Percentiles rank a stretch among this genome's conserved stretches.
These are phyloP conservation scores for Trichophyton mentagrophytes DNA, from an alignment of 2,329 filamentous ascomycete species.

Conservation along the genomic window DNA sequence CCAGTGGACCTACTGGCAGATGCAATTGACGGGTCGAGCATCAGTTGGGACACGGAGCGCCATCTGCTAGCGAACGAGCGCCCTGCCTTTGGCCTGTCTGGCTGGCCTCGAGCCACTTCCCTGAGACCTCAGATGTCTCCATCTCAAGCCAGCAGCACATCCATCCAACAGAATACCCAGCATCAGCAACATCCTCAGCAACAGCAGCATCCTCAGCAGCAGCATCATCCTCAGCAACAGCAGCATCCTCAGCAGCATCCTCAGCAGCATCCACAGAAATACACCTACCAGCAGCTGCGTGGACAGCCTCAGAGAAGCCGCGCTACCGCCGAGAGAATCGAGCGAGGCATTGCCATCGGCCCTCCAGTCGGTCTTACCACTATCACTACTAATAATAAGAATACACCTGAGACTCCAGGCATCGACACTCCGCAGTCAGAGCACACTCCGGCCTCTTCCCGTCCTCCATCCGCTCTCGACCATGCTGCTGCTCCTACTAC, in stretches of 20 bases:
- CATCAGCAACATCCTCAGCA: background rate
- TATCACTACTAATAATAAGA: background rate
- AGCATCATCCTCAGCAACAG: background rate
- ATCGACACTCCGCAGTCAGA: background rate
- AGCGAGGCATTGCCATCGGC: background rate
- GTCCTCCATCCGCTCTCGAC: background rate
- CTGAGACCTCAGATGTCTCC: background rate
- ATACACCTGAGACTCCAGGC: background rate
- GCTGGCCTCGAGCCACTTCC: too few relatives aligned
- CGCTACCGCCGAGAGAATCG: background rate
- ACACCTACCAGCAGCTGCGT: background rate
- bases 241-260: background rate
- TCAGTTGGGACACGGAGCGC: slow-evolving; percentile 15
- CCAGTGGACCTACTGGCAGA: background rate
- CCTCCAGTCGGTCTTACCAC: background rate
- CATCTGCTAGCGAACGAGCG: slow-evolving; percentile 1
- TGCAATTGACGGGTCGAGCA: slow-evolving; percentile 10
- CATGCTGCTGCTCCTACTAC: too few relatives aligned
- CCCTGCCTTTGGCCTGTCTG: background rate
- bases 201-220: background rate
- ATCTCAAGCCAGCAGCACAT: background rate
- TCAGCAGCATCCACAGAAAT: background rate
- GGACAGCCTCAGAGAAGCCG: background rate
- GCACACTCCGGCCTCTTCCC: background rate
- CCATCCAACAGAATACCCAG: background rate